Base-by-base conservation (phyloP, 768 basidiomycete species). In the Russula abietina region DNA sequence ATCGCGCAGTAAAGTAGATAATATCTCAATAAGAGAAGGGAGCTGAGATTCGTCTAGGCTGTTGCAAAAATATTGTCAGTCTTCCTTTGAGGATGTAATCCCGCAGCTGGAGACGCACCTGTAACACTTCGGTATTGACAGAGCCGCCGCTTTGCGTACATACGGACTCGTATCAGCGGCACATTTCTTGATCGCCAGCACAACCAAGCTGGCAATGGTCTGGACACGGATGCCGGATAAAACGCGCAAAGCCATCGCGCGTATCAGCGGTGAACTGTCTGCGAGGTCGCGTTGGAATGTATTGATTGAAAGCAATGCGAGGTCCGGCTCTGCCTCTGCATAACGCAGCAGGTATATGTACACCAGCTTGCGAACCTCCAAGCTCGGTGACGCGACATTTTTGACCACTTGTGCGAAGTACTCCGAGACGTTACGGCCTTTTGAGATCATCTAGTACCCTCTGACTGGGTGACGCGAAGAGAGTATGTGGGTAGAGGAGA, bases 341-440 rank as follows among this genome's bases (percentile, higher is more conserved):
- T 97, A 95, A 63, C 93, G 88, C 50, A 98, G 78, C 66, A 99
- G 87, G 76, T 96, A 99, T 67, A 98, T 96, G 74, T 98, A 98
- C 43, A 98, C 93, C 57, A 99, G 85, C 75, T 98, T 98, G 62
- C 96, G 86, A 69, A 96, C 88, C 74, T 97, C 93, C 54, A 98
- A 84, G 71, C 92, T 91, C 59, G 86, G 84, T 2, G 93, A 91
- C 2, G 93, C 93, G 45, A 98, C 96, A 69, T 95, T 95, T 79
- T 95, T 98, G 69, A 98, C 94, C 30, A 99, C 97, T 71, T 91
- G 90, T 5, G 97, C 91, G 70, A 98, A 98, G 81, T 93, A 95
- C 64, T 88, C 84, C 28, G 94, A 88, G 66, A 97, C 91, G 67
- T 93, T 88, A 58, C 91, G 87, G 54, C 88, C 87, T 78, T 96